These are phyloP conservation scores for Misopates orontium DNA, from an alignment of 257 asterid genomes.

Conservation along the genomic window DNA sequence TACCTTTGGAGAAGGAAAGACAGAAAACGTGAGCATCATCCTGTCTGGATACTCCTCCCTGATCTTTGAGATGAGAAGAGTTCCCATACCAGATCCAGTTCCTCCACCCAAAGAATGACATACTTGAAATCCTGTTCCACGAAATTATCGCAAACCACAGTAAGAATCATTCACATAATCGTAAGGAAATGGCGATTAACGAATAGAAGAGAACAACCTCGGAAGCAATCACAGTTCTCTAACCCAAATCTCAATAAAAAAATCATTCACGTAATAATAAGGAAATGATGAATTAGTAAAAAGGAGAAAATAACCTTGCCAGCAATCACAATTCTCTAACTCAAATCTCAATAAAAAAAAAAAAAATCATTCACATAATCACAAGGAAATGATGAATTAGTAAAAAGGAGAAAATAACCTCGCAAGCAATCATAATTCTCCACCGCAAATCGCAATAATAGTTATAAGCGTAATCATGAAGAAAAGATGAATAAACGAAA, in stretches of 20 bases:
- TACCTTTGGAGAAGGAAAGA: slow-evolving; percentile 59
- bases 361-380: too few relatives aligned
- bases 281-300: too few relatives aligned
- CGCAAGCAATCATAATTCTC: not conserved
- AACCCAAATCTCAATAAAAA: too few relatives aligned
- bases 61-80: slow-evolving; percentile 60
- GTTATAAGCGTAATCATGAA: not conserved
- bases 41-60: slow-evolving; percentile 66
- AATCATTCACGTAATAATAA: too few relatives aligned
- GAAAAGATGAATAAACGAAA: not conserved
- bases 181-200: too few relatives aligned
- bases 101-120: slow-evolving; percentile 67
- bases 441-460: not conserved
- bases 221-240: too few relatives aligned
- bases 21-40: slow-evolving; percentile 60
- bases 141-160: not conserved
- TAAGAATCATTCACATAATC: too few relatives aligned
- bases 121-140: slow-evolving; percentile 50
- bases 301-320: too few relatives aligned
- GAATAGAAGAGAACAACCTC: too few relatives aligned
- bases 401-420: not conserved
- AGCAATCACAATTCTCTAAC: too few relatives aligned
- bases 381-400: too few relatives aligned
- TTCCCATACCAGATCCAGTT: slow-evolving; percentile 66
- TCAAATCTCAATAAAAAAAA: too few relatives aligned